phyloP scores from a whole-genome alignment of 2,329 filamentous ascomycete genomes.

The Trichoderma aggressivum region DNA sequence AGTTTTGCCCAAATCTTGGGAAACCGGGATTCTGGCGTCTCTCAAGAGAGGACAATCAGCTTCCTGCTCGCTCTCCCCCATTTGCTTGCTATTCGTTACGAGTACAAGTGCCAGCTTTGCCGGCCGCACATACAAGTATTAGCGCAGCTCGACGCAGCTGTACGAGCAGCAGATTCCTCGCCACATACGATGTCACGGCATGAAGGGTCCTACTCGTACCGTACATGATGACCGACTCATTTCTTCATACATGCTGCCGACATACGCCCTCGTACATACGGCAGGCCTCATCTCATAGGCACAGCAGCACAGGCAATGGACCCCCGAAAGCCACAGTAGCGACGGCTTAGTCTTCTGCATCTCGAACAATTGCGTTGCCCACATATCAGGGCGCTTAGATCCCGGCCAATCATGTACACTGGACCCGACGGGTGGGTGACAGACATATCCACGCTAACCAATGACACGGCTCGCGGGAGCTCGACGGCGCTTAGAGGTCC shows the following conservation, averaged over 20 bases:
- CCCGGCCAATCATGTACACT: slow-evolving; percentile 32
- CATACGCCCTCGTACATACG: background rate
- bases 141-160: slow-evolving; percentile 1
- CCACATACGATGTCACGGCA: slow-evolving; percentile 8
- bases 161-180: background rate
- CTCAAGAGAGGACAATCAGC: background rate
- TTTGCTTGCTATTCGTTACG: too few species aligned
- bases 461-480: slow-evolving; percentile 24
- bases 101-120: background rate
- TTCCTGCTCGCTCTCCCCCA: background rate
- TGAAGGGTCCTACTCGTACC: background rate
- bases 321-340: slow-evolving; percentile 11
- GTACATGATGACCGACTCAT: background rate
- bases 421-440: slow-evolving; percentile 32
- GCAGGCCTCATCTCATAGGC: background rate
- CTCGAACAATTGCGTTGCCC: slow-evolving; percentile 17
- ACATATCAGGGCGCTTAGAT: slow-evolving; percentile 33
- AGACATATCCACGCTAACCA: slow-evolving; percentile 28
- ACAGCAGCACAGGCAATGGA: slow-evolving; percentile 7
- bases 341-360: slow-evolving; percentile 18
- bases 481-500: slow-evolving; percentile 34
- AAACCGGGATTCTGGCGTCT: background rate
- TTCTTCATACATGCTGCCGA: background rate
- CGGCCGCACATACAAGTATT: background rate
- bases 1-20: background rate